Percentiles rank a stretch among this genome's conserved stretches.
phyloP scores from a whole-genome alignment of 345 rosid genomes.

The Eutrema heterophyllum region DNA sequence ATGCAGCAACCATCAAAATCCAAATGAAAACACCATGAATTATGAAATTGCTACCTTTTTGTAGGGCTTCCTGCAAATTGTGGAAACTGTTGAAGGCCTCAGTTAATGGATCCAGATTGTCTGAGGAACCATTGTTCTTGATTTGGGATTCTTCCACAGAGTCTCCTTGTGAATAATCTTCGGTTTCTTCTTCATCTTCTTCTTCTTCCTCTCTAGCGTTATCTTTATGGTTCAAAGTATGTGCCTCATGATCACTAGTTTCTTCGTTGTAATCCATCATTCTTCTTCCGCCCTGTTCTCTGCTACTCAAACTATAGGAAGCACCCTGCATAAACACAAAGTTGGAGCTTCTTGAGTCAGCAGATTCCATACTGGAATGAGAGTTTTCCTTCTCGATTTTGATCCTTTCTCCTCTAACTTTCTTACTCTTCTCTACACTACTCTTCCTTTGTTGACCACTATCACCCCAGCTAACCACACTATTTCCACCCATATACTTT shows the following conservation, averaged over 20 bases:
- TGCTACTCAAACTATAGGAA: conserved; percentile 44
- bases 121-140: conserved; percentile 35
- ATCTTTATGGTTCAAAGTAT: neutral
- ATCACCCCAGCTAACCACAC: conserved; percentile 37
- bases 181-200: conserved; percentile 37
- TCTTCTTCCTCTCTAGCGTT: conserved; percentile 37
- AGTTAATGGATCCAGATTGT: conserved; percentile 48
- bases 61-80: conserved; percentile 59
- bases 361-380: conserved; percentile 76
- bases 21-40: neutral
- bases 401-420: conserved; percentile 77
- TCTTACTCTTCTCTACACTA: conserved; percentile 54
- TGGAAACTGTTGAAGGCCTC: conserved; percentile 50
- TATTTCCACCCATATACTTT: conserved; percentile 47
- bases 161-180: conserved; percentile 40
- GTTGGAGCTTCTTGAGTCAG: conserved; percentile 79
- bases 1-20: neutral
- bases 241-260: conserved; percentile 45
- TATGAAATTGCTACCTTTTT: conserved; percentile 41
- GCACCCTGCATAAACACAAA: conserved; percentile 72
- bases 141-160: conserved; percentile 40
- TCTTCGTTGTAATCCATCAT: conserved; percentile 52
- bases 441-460: conserved; percentile 47
- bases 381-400: conserved; percentile 74
- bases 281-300: conserved; percentile 45